These are phyloP conservation scores for Debaryomycetaceae sp. DNA, from an alignment of 1,139 yeast species.

Conservation along the genomic window DNA sequence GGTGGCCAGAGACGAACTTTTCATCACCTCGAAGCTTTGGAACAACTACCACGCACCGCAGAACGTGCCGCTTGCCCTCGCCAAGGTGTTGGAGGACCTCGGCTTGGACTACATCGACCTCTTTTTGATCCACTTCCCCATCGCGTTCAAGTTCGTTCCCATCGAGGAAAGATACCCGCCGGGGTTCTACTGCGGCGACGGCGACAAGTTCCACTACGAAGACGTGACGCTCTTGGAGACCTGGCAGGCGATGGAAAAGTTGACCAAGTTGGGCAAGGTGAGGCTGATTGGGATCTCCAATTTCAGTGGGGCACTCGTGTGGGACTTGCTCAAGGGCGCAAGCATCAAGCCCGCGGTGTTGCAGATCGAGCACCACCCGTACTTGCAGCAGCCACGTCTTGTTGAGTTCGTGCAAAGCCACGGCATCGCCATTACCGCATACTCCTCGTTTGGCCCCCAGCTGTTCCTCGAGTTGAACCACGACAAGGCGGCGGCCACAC, in stretches of 20 bases:
- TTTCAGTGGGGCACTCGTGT: slow-evolving; percentile 65
- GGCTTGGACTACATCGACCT: slow-evolving; percentile 67
- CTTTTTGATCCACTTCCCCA: slow-evolving; percentile 78
- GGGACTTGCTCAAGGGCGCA: slow-evolving; percentile 70
- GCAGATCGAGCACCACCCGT: slow-evolving; percentile 93
- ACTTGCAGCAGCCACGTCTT: slow-evolving; percentile 71
- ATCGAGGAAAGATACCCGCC: slow-evolving; percentile 75
- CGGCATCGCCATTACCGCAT: slow-evolving; percentile 72
- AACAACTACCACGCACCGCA: slow-evolving; percentile 69
- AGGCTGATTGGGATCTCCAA: slow-evolving; percentile 82
- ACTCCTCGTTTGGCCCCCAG: slow-evolving; percentile 83
- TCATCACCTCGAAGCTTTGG: slow-evolving; percentile 79
- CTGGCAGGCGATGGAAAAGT: slow-evolving; percentile 71
- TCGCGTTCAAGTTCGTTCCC: slow-evolving; percentile 69
- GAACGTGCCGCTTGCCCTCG: slow-evolving; percentile 52
- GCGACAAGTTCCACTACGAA: slow-evolving; percentile 53
- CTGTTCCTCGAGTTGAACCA: slow-evolving; percentile 55
- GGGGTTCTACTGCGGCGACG: slow-evolving; percentile 63
- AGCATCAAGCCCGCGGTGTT: slow-evolving; percentile 72
- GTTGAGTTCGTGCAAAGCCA: slow-evolving; percentile 57
- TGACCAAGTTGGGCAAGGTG: slow-evolving; percentile 56
- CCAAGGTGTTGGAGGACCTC: slow-evolving; percentile 61
- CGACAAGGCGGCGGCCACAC: slow-evolving; percentile 48
- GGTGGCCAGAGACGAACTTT: slow-evolving; percentile 67
- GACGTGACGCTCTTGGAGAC: slow-evolving; percentile 73